Evolutionary conservation across 805 yeast species (phyloP).

Genomic region (Teunomyces kruisii): DNA sequence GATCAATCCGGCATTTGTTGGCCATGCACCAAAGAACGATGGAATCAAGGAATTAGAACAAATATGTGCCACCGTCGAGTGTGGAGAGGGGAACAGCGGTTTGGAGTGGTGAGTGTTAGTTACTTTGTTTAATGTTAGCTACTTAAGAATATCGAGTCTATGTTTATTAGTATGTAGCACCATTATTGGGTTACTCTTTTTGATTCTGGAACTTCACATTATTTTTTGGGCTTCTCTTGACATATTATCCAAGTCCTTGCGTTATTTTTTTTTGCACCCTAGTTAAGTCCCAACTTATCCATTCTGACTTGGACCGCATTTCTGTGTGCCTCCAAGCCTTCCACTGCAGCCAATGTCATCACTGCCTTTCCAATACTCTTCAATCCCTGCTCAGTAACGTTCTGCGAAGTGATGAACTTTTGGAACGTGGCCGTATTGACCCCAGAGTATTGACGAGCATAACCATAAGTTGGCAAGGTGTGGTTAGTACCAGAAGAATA

Average conservation of each 20-base stretch:
- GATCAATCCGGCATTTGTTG: constrained; percentile 53
- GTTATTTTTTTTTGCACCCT: too few relatives aligned
- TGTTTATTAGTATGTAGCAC: too few relatives aligned
- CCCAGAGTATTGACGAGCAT: constrained; percentile 96
- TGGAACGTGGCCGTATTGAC: constrained; percentile 95
- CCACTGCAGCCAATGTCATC: constrained; percentile 92
- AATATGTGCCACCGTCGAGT: constrained; percentile 51
- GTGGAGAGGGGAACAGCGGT: constrained; percentile 23
- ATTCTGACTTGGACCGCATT: constrained; percentile 94
- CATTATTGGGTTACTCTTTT: too few relatives aligned
- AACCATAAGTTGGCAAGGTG: constrained; percentile 97
- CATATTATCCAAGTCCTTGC: not conserved
- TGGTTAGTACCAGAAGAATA: constrained; percentile 98
- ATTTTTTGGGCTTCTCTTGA: not conserved
- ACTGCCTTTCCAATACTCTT: constrained; percentile 92
- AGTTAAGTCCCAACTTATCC: constrained; percentile 68
- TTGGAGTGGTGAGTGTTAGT: constrained; percentile 9
- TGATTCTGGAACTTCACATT: not conserved
- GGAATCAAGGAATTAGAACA: constrained; percentile 49
- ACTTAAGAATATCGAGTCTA: too few relatives aligned
- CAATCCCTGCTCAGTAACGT: constrained; percentile 82
- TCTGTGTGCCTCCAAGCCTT: constrained; percentile 96
- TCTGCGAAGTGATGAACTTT: constrained; percentile 92
- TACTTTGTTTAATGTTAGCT: not conserved
- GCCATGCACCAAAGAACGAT: constrained; percentile 37